Evolutionary conservation across 2,329 filamentous ascomycete genomes (phyloP).

Genomic region (Sordariomycetes sp.): DNA sequence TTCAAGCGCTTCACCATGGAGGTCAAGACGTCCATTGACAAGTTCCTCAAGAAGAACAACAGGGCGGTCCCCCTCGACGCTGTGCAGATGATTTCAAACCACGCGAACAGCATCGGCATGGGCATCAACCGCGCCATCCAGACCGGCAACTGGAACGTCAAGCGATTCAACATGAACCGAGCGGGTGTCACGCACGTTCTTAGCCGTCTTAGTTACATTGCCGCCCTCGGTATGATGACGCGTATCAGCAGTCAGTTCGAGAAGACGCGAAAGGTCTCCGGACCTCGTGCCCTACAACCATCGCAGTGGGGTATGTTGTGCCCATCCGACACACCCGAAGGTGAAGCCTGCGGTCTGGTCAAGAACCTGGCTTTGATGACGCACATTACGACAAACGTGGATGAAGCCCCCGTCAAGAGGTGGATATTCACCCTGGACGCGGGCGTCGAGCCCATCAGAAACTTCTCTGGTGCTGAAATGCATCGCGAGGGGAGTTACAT

Average conservation of each 20-base stretch:
- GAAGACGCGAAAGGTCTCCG: slow-evolving; percentile 94
- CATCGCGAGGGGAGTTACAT: slow-evolving; percentile 78
- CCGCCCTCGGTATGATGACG: slow-evolving; percentile 98
- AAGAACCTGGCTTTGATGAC: slow-evolving; percentile 99
- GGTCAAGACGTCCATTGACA: slow-evolving; percentile 90
- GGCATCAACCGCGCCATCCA: slow-evolving; percentile 95
- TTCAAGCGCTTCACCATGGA: slow-evolving; percentile 93
- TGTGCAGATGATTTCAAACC: slow-evolving; percentile 71
- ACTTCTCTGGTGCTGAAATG: slow-evolving; percentile 69
- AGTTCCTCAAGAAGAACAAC: slow-evolving; percentile 88
- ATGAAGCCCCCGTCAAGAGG: slow-evolving; percentile 81
- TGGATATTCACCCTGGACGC: slow-evolving; percentile 82
- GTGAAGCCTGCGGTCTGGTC: slow-evolving; percentile 93
- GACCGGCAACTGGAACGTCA: slow-evolving; percentile 95
- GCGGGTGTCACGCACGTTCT: slow-evolving; percentile 95
- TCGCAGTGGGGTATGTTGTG: slow-evolving; percentile 99
- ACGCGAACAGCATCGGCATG: slow-evolving; percentile 78
- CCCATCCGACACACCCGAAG: slow-evolving; percentile 94
- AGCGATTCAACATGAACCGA: slow-evolving; percentile 97
- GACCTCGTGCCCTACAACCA: slow-evolving; percentile 88
- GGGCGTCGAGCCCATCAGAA: slow-evolving; percentile 67
- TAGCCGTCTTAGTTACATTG: slow-evolving; percentile 92
- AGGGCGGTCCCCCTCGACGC: slow-evolving; percentile 84
- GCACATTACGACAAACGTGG: slow-evolving; percentile 94
- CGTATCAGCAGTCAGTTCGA: slow-evolving; percentile 97